Percentiles rank a stretch among this genome's conserved stretches.
Evolutionary conservation across 495 filamentous ascomycete genomes (phyloP).

Genomic region (Neurospora sp.): DNA sequence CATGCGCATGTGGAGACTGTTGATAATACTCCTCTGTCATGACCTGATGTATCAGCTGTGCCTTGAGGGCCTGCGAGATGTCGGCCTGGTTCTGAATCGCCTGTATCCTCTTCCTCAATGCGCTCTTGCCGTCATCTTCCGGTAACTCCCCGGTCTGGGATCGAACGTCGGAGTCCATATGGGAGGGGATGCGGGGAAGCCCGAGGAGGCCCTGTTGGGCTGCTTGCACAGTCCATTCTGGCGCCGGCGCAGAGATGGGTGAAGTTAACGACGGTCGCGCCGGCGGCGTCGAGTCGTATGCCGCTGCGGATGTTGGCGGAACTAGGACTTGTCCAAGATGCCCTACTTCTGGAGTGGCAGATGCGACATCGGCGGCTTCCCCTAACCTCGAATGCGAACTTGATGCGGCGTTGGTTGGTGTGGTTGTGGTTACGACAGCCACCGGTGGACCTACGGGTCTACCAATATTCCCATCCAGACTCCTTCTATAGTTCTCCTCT

Average conservation of each 20-base stretch:
- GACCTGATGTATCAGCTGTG: constrained; percentile 68
- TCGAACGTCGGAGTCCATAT: constrained; percentile 4
- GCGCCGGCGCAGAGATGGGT: neutral
- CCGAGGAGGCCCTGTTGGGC: neutral
- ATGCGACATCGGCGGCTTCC: neutral
- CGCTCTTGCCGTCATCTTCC: constrained; percentile 85
- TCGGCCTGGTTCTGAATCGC: constrained; percentile 54
- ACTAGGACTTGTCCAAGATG: neutral
- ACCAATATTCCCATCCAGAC: neutral
- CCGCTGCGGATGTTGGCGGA: neutral
- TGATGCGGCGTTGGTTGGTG: neutral
- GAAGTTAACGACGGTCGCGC: neutral
- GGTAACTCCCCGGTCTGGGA: constrained; percentile 42
- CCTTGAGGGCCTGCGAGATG: constrained; percentile 63
- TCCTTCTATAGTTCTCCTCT: neutral
- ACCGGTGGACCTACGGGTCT: neutral
- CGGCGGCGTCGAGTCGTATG: neutral
- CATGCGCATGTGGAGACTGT: constrained; percentile 21
- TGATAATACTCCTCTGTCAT: constrained; percentile 68
- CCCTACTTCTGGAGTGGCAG: neutral
- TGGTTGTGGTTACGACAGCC: neutral
- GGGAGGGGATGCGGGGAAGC: neutral
- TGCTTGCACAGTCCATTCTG: neutral
- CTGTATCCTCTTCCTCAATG: constrained; percentile 64
- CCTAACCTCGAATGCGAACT: neutral